Conservation (phyloP, 2,329 filamentous ascomycete genomes). For the Thermoascus crustaceus region DNA sequence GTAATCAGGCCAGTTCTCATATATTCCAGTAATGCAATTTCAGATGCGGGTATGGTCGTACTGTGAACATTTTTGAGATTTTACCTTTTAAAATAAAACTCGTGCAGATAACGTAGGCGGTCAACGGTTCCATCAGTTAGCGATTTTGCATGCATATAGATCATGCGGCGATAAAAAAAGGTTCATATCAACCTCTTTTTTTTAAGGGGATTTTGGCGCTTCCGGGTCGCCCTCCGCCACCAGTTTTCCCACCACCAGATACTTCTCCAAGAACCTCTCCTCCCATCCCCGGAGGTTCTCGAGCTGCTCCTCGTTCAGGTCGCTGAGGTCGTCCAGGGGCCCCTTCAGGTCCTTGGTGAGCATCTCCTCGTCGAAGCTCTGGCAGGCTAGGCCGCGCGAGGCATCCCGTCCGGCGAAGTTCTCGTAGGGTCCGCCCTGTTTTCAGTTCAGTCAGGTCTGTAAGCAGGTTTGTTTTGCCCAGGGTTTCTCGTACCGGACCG, state of each 20-base stretch:
- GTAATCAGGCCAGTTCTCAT: no score
- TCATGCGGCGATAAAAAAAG: no score
- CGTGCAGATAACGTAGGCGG: no score
- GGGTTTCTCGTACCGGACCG: slow-evolving; percentile 53
- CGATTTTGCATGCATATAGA: no score
- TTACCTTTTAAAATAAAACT: no score
- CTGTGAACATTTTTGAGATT: no score
- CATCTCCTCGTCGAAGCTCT: slow-evolving; percentile 93
- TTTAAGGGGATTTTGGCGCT: slow-evolving; percentile 19
- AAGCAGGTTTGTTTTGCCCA: not conserved
- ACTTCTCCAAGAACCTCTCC: slow-evolving; percentile 87
- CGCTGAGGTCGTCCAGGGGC: slow-evolving; percentile 67
- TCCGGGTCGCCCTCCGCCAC: slow-evolving; percentile 54
- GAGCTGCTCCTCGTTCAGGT: slow-evolving; percentile 64
- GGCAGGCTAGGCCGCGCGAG: slow-evolving; percentile 74
- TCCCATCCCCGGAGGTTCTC: slow-evolving; percentile 87
- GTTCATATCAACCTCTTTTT: no score
- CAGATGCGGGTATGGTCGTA: no score
- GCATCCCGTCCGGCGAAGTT: slow-evolving; percentile 96
- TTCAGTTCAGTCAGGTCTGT: slow-evolving; percentile 3
- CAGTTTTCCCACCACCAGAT: slow-evolving; percentile 83
- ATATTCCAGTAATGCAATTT: no score
- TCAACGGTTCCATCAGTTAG: no score
- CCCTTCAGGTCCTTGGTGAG: slow-evolving; percentile 82
- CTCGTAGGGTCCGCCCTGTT: slow-evolving; percentile 72